phyloP scores from a whole-genome alignment of 805 yeast genomes.

The Ogataea zsoltii region DNA sequence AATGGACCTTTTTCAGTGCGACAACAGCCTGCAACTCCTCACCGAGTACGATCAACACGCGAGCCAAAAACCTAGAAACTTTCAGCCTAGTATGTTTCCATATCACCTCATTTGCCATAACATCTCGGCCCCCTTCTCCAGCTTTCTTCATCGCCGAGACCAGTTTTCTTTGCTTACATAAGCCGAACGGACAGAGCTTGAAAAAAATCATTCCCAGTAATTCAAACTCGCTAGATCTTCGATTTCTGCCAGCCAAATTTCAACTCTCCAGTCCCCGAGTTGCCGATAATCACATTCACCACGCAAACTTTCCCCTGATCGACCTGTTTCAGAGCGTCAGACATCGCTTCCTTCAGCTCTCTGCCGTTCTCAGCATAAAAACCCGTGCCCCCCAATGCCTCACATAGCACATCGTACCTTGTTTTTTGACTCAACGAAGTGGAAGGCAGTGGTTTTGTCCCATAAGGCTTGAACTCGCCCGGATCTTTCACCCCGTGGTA shows the following conservation, averaged over 20 bases:
- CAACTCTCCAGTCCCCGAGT: conserved; percentile 55
- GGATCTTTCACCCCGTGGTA: conserved; percentile 57
- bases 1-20: no score
- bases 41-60: no score
- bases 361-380: conserved; percentile 42
- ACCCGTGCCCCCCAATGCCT: conserved; percentile 59
- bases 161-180: no score
- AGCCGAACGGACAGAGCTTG: no score
- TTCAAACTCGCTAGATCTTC: conserved; percentile 15
- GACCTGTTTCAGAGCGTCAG: conserved; percentile 36
- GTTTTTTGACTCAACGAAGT: conserved; percentile 61
- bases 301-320: conserved; percentile 41
- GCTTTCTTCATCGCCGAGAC: no score
- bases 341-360: conserved; percentile 39
- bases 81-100: no score
- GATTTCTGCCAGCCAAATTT: conserved; percentile 64
- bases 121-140: no score
- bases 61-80: no score
- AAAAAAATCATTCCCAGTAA: no score
- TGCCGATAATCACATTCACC: conserved; percentile 58
- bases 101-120: no score
- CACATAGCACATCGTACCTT: conserved; percentile 55
- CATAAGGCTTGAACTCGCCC: conserved; percentile 16
- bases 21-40: no score
- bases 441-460: conserved; percentile 44